Evolutionary conservation across 352 stramenopile genomes (phyloP), one percentile per base, ranked within the genome.

Genomic region (Pythium guiyangense): DNA sequence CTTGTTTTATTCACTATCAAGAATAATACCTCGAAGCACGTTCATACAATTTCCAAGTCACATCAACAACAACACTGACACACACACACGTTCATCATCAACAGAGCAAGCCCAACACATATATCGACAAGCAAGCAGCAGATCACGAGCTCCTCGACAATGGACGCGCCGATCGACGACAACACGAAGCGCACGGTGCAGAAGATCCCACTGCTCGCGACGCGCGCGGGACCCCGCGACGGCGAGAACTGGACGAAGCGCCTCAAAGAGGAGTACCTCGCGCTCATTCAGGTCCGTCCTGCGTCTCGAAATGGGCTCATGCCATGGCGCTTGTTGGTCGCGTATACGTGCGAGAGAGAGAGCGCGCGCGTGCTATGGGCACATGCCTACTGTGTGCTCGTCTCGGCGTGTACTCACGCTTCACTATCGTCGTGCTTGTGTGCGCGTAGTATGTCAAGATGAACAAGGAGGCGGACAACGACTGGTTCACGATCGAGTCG

Each of bases 381-480:
- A n/a, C n/a, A n/a, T n/a, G n/a, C n/a, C n/a, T n/a, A n/a, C n/a
- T n/a, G n/a, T n/a, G n/a, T 52, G 27, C 11, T 52, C 12, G 0
- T 53, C 6, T 20, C n/a, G 26, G 27, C 25, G 17, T 18, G n/a
- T 6, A 15, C 42, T 57, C 17, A 34, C 27, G 11, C 9, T 35
- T 25, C 26, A 26, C 15, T 37, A 31, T 47, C n/a, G n/a, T n/a
- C n/a, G n/a, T n/a, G n/a, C n/a, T n/a, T 56, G 29, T 3, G 15
- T 60, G n/a, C 6, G 35, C 17, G 11, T 44, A 92, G 72, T 93
- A 92, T 66, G 84, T 96, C 48, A 90, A 91, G 57, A 86, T 87
- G 69, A 96, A 96, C 74, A 96, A 96, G 63, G 86, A 85, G 53
- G 79, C 79, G 20, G 86, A 94, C 71, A 92, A 92, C 59, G 86